Conservation (phyloP, 2,329 filamentous ascomycete genomes). For the Exophiala aquamarina region DNA sequence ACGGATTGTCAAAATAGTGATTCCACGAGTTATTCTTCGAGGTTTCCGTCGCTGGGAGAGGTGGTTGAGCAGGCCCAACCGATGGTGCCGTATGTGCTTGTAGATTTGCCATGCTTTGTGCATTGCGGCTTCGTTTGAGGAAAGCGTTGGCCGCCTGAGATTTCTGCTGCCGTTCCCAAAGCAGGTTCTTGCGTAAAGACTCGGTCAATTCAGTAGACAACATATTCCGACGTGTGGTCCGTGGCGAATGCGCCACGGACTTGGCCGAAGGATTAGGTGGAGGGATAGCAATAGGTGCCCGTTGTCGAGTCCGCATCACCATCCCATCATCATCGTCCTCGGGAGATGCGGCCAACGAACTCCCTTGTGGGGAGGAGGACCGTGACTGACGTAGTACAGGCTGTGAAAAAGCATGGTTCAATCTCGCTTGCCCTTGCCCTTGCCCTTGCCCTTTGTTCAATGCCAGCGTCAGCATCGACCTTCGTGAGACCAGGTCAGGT, state of each 20-base stretch:
- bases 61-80: conserved; percentile 55
- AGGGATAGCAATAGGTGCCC: conserved; percentile 23
- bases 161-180: conserved; percentile 96
- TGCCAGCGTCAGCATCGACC: conserved; percentile 86
- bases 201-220: conserved; percentile 91
- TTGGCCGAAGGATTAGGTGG: conserved; percentile 18
- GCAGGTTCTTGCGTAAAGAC: conserved; percentile 83
- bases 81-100: conserved; percentile 73
- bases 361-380: conserved; percentile 62
- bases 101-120: conserved; percentile 85
- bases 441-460: conserved; percentile 56
- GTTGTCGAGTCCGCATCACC: conserved; percentile 25
- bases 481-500: conserved; percentile 78
- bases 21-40: conserved; percentile 75
- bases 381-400: conserved; percentile 51
- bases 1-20: conserved; percentile 79
- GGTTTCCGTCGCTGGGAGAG: conserved; percentile 8
- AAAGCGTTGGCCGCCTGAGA: conserved; percentile 84
- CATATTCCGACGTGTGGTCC: conserved; percentile 93
- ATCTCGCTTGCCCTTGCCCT: conserved; percentile 11
- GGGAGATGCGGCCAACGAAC: conserved; percentile 50
- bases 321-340: conserved; percentile 42
- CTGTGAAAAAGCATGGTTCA: conserved; percentile 35
- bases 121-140: conserved; percentile 84
- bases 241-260: conserved; percentile 76